Base-by-base conservation (phyloP, 1,284 basidiomycete genomes). In the Trichosporon asahii region DNA sequence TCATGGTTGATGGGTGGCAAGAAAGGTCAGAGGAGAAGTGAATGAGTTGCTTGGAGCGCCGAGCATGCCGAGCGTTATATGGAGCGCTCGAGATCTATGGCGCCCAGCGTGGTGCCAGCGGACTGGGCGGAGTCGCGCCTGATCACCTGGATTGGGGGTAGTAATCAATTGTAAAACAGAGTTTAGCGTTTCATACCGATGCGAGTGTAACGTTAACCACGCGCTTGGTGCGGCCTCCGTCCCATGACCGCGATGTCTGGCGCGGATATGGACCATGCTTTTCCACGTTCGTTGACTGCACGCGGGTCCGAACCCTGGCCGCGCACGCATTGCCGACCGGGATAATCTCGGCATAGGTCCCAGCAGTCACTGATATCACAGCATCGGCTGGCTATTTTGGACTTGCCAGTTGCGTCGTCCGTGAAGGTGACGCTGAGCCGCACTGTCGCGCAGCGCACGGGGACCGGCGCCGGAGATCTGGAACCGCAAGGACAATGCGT, bases 171-270 rank as follows among this genome's bases (percentile, higher is more conserved):
- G 27, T 15, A n/a, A 18, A 60, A n/a, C 27, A 61, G 23, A 23
- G 27, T 61, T 61, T 61, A 61, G 57, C 57, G 57, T 61, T 33
- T 31, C 57, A 61, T 61, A 61, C 57, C 27, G 57, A 53, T 53
- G 49, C 49, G 21, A 23, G 49, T 25, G 49, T 53, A 53, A 53
- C 49, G 49, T 53, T 53, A 53, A 25, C 21, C 49, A 53, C n/a
- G 1, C 7, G 1, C 49, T 3, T 1, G 5, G 40, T 44, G 18
- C 31, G 31, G 31, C 31, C 31, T 31, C 31, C 31, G 31, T 31
- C 31, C 31, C n/a, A n/a, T n/a, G n/a, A n/a, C n/a, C n/a, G n/a
- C n/a, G n/a, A n/a, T n/a, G n/a, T n/a, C n/a, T n/a, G 31, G 3
- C 31, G 8, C 31, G 31, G 31, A 4, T 31, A 4, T 31, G 3